A percentile compares a stretch with the other conserved stretches of the same genome.
Conservation (phyloP, 2,329 filamentous ascomycete species). For the Colletotrichum lini region DNA sequence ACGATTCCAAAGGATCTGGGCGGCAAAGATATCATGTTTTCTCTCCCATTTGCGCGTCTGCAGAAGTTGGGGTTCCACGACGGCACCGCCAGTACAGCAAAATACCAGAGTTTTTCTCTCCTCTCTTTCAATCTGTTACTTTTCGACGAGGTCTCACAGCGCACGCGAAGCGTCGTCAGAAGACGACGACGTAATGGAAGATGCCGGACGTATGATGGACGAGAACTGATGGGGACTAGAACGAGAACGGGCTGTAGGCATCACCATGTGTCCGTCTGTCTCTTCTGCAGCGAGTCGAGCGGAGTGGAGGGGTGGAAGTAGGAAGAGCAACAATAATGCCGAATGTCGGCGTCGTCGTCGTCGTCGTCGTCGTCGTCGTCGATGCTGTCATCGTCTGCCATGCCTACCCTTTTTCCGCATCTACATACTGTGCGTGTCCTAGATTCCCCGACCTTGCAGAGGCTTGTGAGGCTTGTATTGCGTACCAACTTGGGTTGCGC, state of each 20-base stretch:
- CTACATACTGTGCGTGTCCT: neutral
- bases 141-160: neutral
- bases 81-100: slow-evolving; percentile 25
- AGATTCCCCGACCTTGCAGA: neutral
- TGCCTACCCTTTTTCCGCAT: neutral
- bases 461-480: neutral
- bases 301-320: too few species aligned
- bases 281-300: too few species aligned
- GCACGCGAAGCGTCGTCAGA: neutral
- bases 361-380: neutral
- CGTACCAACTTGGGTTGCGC: neutral
- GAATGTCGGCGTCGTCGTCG: neutral
- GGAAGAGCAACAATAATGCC: neutral
- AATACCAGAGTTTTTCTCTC: slow-evolving; percentile 7
- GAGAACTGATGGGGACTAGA: neutral
- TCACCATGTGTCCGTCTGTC: too few species aligned
- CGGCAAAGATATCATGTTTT: slow-evolving; percentile 28
- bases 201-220: neutral
- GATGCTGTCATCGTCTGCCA: too few species aligned
- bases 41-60: neutral
- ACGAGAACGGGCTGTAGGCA: neutral
- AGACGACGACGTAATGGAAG: neutral
- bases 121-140: neutral
- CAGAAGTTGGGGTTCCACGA: neutral
- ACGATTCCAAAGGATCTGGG: slow-evolving; percentile 24